Evolutionary conservation across 148 eudicot species (phyloP), one percentile per base, ranked within the genome.

Genomic region (Cornus kousa): DNA sequence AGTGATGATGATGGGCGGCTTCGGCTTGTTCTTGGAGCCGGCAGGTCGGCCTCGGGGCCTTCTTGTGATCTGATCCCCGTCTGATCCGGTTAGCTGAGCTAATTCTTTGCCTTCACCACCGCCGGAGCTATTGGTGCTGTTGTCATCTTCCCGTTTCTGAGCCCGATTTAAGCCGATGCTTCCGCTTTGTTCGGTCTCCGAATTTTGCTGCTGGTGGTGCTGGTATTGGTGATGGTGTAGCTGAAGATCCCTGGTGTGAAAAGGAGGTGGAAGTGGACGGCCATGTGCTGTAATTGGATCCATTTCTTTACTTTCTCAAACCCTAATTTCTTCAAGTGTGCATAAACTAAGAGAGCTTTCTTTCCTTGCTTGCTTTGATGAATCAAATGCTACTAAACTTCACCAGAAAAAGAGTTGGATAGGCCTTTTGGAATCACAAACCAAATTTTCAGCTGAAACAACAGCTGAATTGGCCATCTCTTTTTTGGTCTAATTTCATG

Each of bases 1-100:
- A 1, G 92, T 89, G 80, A 89, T 81, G n/a, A 89, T 87, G 60
- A 89, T 87, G 2, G 92, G 92, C 0, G 92, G 90, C 43, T 89
- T 89, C 7, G 92, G 92, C 72, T 89, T 89, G 86, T 89, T 89
- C 76, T 89, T 89, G 35, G 92, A 89, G 5, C 92, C 92, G 2
- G 92, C 87, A 5, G 92, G 92, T 8, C 92, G 81, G 2, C 92
- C 92, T 1, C 92, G 75, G 0, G 92, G 90, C 3, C 90, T 57
- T 39, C 92, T 73, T 0, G 74, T 78, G 10, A 62, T 79, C 23
- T 78, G 48, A 43, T 43, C 88, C 12, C 77, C 82, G 3, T 67
- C 83, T 5, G 74, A 81, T 12, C 78, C 75, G 48, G 60, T 40
- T 9, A 55, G 65, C 35, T 0, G 87, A 59, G 31, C 79, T 4